Evolutionary conservation across 441 rosid genomes (phyloP).

Genomic region (Geranium incanum): DNA sequence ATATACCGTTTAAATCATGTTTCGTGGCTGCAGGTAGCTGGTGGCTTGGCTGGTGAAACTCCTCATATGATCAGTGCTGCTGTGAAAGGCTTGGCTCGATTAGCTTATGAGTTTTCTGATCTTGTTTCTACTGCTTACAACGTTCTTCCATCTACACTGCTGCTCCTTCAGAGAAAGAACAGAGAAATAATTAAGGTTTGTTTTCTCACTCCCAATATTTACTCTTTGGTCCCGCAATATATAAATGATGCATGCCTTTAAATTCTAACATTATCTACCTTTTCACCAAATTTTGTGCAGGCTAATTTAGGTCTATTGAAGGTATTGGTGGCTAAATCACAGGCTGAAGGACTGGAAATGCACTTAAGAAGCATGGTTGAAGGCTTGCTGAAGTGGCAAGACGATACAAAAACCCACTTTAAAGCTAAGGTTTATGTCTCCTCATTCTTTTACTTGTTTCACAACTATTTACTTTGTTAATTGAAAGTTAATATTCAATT

Average conservation of each 20-base stretch:
- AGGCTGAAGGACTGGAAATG: slow-evolving; percentile 60
- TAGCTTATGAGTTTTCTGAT: slow-evolving; percentile 88
- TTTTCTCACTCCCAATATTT: slow-evolving; percentile 14
- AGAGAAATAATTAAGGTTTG: slow-evolving; percentile 78
- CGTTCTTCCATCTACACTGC: slow-evolving; percentile 79
- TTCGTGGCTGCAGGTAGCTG: slow-evolving; percentile 58
- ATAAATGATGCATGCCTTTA: neutral
- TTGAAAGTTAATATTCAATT: neutral
- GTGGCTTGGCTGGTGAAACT: slow-evolving; percentile 86
- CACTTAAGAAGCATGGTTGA: slow-evolving; percentile 68
- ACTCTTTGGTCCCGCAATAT: neutral
- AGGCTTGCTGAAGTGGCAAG: slow-evolving; percentile 87
- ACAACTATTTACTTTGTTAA: neutral
- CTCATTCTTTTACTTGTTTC: neutral
- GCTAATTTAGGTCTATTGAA: slow-evolving; percentile 85
- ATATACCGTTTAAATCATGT: slow-evolving; percentile 10
- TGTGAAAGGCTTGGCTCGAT: slow-evolving; percentile 84
- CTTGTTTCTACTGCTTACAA: slow-evolving; percentile 70
- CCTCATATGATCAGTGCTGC: slow-evolving; percentile 99
- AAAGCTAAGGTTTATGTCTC: slow-evolving; percentile 65
- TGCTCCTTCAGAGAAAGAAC: slow-evolving; percentile 77
- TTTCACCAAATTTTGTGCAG: slow-evolving; percentile 37
- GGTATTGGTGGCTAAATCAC: slow-evolving; percentile 90
- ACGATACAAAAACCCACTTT: slow-evolving; percentile 70
- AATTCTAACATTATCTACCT: neutral